Evolutionary conservation across 2,329 filamentous ascomycete genomes (phyloP).

Genomic region (Cercospora zeina): DNA sequence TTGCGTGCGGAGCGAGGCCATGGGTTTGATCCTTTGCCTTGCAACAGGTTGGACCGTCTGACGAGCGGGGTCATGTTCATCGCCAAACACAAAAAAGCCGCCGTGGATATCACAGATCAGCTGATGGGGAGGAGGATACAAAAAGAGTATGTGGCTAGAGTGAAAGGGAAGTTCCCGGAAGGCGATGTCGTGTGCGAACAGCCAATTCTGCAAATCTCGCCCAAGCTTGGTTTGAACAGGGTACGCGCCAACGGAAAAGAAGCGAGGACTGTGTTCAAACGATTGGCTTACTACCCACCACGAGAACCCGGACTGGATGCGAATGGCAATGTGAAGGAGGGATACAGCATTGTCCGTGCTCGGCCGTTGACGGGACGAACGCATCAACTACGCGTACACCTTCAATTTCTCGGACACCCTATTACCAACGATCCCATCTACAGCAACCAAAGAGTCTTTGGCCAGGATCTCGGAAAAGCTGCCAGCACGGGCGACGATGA

Average conservation of each 20-base stretch:
- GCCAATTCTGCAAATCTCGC: conserved; percentile 89
- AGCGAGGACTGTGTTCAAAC: conserved; percentile 86
- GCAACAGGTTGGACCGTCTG: conserved; percentile 88
- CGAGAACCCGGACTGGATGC: conserved; percentile 23
- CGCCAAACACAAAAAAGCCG: conserved; percentile 78
- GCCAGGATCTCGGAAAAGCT: conserved; percentile 68
- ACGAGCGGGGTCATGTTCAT: conserved; percentile 99
- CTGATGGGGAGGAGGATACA: conserved; percentile 79
- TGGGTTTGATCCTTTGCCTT: conserved; percentile 66
- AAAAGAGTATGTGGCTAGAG: conserved; percentile 93
- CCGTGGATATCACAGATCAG: conserved; percentile 73
- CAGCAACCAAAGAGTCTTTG: conserved; percentile 90
- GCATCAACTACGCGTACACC: conserved; percentile 90
- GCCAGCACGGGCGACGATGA: conserved; percentile 72
- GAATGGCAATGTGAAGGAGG: conserved; percentile 42
- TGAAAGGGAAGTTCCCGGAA: conserved; percentile 87
- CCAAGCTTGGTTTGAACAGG: conserved; percentile 89
- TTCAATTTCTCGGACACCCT: conserved; percentile 91
- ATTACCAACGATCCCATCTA: conserved; percentile 99
- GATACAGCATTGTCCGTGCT: conserved; percentile 93
- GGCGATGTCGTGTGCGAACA: conserved; percentile 90
- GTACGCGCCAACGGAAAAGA: conserved; percentile 91
- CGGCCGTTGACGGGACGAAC: conserved; percentile 90
- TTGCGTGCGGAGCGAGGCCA: conserved; percentile 72
- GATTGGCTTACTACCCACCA: conserved; percentile 82